Evolutionary conservation across 2,329 filamentous ascomycete species (phyloP).

Genomic region (Pyricularia sp.): DNA sequence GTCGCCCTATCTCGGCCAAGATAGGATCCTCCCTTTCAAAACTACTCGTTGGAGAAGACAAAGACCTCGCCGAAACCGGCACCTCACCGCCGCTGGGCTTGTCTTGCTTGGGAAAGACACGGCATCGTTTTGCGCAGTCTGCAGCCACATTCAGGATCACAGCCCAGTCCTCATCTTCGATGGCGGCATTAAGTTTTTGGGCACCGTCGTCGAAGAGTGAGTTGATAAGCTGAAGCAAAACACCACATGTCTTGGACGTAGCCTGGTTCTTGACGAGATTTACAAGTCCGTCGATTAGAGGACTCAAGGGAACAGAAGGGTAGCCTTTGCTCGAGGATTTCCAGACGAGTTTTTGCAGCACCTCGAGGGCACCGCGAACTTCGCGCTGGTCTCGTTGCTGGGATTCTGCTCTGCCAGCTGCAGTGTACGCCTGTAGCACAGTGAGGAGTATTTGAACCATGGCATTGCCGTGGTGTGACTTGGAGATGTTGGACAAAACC

Average conservation of each 20-base stretch:
- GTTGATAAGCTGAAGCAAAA: slow-evolving; percentile 43
- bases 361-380: slow-evolving; percentile 52
- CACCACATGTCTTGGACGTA: slow-evolving; percentile 34
- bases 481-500: slow-evolving; percentile 60
- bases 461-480: slow-evolving; percentile 63
- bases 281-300: slow-evolving; percentile 48
- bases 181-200: slow-evolving; percentile 41
- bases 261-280: slow-evolving; percentile 36
- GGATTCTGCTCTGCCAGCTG: slow-evolving; percentile 38
- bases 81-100: slow-evolving; percentile 4
- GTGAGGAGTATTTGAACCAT: slow-evolving; percentile 58
- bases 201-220: slow-evolving; percentile 44
- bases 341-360: slow-evolving; percentile 53
- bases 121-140: slow-evolving; percentile 36
- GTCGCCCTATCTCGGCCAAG: slow-evolving; percentile 29
- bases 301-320: slow-evolving; percentile 46
- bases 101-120: background rate
- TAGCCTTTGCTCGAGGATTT: slow-evolving; percentile 52
- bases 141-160: slow-evolving; percentile 49
- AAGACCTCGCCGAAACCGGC: slow-evolving; percentile 10
- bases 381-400: slow-evolving; percentile 31
- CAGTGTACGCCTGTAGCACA: slow-evolving; percentile 41
- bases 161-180: slow-evolving; percentile 59
- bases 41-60: slow-evolving; percentile 17
- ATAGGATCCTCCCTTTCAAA: slow-evolving; percentile 28